These are phyloP conservation scores for Drechslera avenae DNA, from an alignment of 2,329 filamentous ascomycete species.

Conservation along the genomic window DNA sequence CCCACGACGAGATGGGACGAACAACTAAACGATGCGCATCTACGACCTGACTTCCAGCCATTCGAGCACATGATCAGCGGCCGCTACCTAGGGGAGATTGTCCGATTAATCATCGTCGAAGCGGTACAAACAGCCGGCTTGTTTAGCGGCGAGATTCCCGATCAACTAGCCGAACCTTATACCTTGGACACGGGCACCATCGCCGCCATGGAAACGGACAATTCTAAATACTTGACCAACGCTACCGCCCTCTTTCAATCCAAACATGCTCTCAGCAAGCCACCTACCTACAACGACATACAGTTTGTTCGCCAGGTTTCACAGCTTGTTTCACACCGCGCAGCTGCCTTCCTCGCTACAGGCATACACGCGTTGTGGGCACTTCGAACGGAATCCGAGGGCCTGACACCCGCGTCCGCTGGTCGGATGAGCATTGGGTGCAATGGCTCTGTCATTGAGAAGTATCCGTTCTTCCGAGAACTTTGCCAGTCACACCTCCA, in stretches of 20 bases:
- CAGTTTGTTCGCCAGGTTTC: conserved; percentile 60
- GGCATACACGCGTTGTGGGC: conserved; percentile 67
- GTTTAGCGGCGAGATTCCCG: conserved; percentile 62
- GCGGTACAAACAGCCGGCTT: conserved; percentile 61
- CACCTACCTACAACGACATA: conserved; percentile 57
- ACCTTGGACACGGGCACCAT: conserved; percentile 64
- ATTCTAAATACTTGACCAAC: conserved; percentile 45
- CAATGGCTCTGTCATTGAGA: conserved; percentile 79
- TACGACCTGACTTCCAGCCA: conserved; percentile 67
- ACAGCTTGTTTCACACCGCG: conserved; percentile 61
- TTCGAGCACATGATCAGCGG: conserved; percentile 69
- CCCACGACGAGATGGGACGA: conserved; percentile 68
- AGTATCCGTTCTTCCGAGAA: conserved; percentile 70
- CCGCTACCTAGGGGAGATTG: conserved; percentile 67
- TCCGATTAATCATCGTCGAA: conserved; percentile 65
- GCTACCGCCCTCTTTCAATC: conserved; percentile 57
- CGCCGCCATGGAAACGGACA: conserved; percentile 61
- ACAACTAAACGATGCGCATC: conserved; percentile 61
- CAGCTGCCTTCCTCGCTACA: conserved; percentile 66
- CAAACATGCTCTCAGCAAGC: conserved; percentile 55
- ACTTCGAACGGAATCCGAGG: conserved; percentile 58
- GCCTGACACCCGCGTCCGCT: conserved; percentile 40
- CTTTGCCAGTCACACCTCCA: conserved; percentile 69
- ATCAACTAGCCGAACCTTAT: conserved; percentile 62
- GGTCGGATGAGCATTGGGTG: conserved; percentile 65